Base-by-base conservation (phyloP, 352 stramenopile species). In the Poterioochromonas sp. region DNA sequence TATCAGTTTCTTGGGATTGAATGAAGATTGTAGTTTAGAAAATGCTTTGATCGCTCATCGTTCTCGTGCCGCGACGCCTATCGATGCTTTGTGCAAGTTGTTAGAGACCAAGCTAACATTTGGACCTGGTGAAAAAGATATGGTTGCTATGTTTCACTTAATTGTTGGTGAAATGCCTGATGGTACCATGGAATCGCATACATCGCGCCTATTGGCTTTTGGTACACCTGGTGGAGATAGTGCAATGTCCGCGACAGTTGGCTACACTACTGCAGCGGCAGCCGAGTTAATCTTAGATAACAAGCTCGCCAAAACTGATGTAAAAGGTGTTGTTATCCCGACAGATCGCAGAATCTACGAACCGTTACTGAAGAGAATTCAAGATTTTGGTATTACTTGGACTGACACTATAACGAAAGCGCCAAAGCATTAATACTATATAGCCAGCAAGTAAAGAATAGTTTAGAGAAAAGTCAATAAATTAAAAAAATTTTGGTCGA, bases 221-320 rank as follows among this genome's bases (percentile, higher is more conserved):
- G 93, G 92, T 15, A 89, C 88, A 3, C 87, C 92, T 39, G 83
- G 91, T 5, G 87, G 90, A 5, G 92, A 95, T 83, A 96, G 91
- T 0, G 90, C 95, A 43, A 98, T 98, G 93, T 90, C 90, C 26
- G 95, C 95, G 83, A 97, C 93, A 12, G 93, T 98, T 37, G 93
- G 93, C 5, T 88, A 96, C 62, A 96, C 91, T 62, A 90, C 92
- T 58, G 93, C 93, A 5, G 93, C 96, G 73, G 91, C 91, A 32
- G 89, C 94, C 20, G 90, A 97, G 76, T 86, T 97, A 78, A 93
- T 98, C 70, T 86, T 98, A 20, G 86, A 95, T 47, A 90, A 94
- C 49, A 87, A 87, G 18, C 86, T 96, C 0, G 83, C 74, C 64
- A 11, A 79, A 15, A 15, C 35, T 32, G 58, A 89, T 34, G 83